These are phyloP conservation scores for Ophiostoma himal-ulmi DNA, from an alignment of 2,329 filamentous ascomycete species.

Conservation along the genomic window DNA sequence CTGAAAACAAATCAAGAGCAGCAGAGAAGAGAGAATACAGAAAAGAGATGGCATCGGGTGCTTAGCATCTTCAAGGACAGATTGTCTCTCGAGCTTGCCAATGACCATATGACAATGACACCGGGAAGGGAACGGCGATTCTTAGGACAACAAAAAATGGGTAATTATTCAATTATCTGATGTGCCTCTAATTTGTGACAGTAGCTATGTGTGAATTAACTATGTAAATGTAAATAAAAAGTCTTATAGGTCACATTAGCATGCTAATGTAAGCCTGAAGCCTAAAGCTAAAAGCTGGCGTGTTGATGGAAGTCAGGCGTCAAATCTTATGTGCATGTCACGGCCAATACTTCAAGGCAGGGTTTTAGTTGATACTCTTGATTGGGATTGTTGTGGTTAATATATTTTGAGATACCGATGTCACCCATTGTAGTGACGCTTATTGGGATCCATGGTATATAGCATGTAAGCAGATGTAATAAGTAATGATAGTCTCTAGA, in stretches of 20 bases:
- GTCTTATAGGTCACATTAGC: too few species aligned
- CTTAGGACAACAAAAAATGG: background rate
- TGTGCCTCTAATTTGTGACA: background rate
- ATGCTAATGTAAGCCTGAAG: too few species aligned
- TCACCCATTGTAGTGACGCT: background rate
- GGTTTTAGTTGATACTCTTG: background rate
- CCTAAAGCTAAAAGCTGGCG: too few species aligned
- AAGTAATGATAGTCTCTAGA: background rate
- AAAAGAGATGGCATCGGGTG: background rate
- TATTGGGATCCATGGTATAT: background rate
- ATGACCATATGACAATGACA: background rate
- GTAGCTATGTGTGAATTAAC: background rate
- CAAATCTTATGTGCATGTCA: background rate
- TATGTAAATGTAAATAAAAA: too few species aligned
- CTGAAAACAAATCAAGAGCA: background rate
- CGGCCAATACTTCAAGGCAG: background rate
- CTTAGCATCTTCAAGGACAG: background rate
- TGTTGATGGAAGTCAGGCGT: too few species aligned
- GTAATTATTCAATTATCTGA: background rate
- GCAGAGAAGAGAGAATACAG: background rate
- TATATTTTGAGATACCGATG: background rate
- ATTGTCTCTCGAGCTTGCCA: background rate
- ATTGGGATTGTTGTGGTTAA: background rate
- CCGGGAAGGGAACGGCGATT: background rate
- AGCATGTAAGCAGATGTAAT: background rate